A percentile compares a stretch with the other conserved stretches of the same genome.
Evolutionary conservation across 2,329 filamentous ascomycete genomes (phyloP).

Genomic region (Scytalidium lignicola): DNA sequence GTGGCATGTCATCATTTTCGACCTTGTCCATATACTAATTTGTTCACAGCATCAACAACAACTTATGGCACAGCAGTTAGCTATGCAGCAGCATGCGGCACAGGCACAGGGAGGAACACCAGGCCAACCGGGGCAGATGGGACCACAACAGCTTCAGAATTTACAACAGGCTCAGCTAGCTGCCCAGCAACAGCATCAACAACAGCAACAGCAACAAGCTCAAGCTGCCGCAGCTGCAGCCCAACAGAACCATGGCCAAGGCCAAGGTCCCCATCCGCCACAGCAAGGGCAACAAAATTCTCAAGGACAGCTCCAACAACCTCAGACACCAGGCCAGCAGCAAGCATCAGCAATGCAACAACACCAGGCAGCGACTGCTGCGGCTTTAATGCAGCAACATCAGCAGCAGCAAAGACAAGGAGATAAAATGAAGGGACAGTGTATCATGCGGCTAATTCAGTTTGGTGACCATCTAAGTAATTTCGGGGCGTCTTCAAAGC

Average conservation of each 20-base stretch:
- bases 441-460: conserved; percentile 54
- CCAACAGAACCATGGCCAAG: conserved; percentile 47
- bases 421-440: conserved; percentile 46
- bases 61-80: conserved; percentile 43
- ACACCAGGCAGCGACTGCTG: conserved; percentile 11
- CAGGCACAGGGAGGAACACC: conserved; percentile 36
- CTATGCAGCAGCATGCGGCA: conserved; percentile 41
- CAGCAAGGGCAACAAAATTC: conserved; percentile 35
- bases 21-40: neutral
- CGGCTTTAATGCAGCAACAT: conserved; percentile 30
- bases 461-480: conserved; percentile 59
- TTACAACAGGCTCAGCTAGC: conserved; percentile 39
- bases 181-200: conserved; percentile 39
- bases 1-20: neutral
- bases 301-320: conserved; percentile 33
- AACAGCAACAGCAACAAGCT: conserved; percentile 39
- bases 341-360: conserved; percentile 33
- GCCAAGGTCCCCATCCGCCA: conserved; percentile 35
- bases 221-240: conserved; percentile 31
- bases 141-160: conserved; percentile 39
- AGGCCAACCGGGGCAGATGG: conserved; percentile 45
- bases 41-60: conserved; percentile 21
- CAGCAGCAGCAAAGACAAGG: conserved; percentile 27
- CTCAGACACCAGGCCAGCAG: conserved; percentile 32
- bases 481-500: conserved; percentile 42